Evolutionary conservation across 345 rosid species (phyloP).

Genomic region (Anacardium occidentale): DNA sequence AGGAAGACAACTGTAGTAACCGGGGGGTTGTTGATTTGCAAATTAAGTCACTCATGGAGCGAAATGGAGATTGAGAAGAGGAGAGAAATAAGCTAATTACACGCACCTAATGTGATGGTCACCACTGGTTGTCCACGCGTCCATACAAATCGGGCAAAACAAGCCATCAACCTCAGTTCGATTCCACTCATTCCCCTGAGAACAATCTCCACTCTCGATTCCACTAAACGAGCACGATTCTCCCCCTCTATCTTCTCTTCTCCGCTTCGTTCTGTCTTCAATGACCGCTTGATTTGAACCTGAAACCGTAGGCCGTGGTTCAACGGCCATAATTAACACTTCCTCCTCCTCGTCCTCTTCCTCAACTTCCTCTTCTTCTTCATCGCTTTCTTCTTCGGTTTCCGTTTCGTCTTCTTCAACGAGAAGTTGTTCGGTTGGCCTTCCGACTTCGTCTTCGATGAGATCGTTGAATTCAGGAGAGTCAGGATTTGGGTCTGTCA

Average conservation of each 20-base stretch:
- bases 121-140: slow-evolving; percentile 65
- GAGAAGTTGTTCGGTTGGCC: neutral
- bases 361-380: slow-evolving; percentile 9
- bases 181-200: slow-evolving; percentile 51
- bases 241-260: slow-evolving; percentile 27
- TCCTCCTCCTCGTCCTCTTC: slow-evolving; percentile 29
- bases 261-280: slow-evolving; percentile 36
- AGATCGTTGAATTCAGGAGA: neutral
- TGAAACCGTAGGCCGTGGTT: slow-evolving; percentile 33
- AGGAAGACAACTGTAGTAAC: slow-evolving; percentile 70
- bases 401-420: slow-evolving; percentile 7
- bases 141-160: slow-evolving; percentile 80
- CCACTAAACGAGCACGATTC: slow-evolving; percentile 31
- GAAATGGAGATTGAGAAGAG: neutral
- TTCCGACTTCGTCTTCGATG: neutral
- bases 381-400: slow-evolving; percentile 18
- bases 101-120: slow-evolving; percentile 74
- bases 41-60: neutral
- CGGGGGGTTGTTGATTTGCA: neutral
- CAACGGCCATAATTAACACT: slow-evolving; percentile 27
- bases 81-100: neutral
- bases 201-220: slow-evolving; percentile 22
- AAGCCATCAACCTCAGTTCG: slow-evolving; percentile 57
- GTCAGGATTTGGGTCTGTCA: slow-evolving; percentile 3
- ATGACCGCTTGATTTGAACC: neutral